phyloP scores from a whole-genome alignment of 371 early-diverging fungal species.

The Fennellomyces sp. region DNA sequence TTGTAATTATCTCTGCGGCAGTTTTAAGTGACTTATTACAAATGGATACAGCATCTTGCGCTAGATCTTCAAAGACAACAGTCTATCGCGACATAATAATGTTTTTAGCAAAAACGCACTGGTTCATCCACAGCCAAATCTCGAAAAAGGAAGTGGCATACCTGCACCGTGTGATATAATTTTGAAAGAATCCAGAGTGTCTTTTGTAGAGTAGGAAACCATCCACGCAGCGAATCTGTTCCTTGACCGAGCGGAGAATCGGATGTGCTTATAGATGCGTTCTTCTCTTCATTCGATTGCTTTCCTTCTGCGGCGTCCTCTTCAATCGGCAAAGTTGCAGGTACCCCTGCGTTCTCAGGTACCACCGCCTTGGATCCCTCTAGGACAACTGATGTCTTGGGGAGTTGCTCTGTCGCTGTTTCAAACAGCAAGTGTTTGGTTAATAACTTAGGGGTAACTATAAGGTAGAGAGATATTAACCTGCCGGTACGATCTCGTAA shows the following conservation, averaged over 20 bases:
- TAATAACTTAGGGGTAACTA: not conserved
- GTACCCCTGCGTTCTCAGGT: not conserved
- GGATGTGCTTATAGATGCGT: slow-evolving; percentile 11
- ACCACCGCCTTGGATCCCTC: slow-evolving; percentile 10
- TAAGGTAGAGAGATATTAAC: slow-evolving; percentile 1
- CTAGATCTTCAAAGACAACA: slow-evolving; percentile 79
- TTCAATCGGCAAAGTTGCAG: slow-evolving; percentile 44
- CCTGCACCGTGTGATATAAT: slow-evolving; percentile 76
- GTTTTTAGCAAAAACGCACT: too few relatives aligned
- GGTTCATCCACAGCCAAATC: not conserved
- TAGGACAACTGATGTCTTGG: slow-evolving; percentile 30
- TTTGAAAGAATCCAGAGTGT: slow-evolving; percentile 83
- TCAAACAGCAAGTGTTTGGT: not conserved
- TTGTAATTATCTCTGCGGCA: slow-evolving; percentile 50
- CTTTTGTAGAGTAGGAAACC: slow-evolving; percentile 82
- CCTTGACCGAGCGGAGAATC: slow-evolving; percentile 40
- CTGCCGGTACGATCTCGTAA: slow-evolving; percentile 36
- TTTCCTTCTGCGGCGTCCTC: slow-evolving; percentile 31
- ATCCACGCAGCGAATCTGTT: slow-evolving; percentile 58
- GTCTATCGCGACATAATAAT: slow-evolving; percentile 40
- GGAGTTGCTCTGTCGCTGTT: not conserved
- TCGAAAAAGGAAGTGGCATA: slow-evolving; percentile 22
- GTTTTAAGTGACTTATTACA: slow-evolving; percentile 64
- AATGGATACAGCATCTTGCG: slow-evolving; percentile 79
- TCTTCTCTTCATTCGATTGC: not conserved